phyloP scores from a whole-genome alignment of 2,329 filamentous ascomycete species.

The Botryotinia narcissicola region DNA sequence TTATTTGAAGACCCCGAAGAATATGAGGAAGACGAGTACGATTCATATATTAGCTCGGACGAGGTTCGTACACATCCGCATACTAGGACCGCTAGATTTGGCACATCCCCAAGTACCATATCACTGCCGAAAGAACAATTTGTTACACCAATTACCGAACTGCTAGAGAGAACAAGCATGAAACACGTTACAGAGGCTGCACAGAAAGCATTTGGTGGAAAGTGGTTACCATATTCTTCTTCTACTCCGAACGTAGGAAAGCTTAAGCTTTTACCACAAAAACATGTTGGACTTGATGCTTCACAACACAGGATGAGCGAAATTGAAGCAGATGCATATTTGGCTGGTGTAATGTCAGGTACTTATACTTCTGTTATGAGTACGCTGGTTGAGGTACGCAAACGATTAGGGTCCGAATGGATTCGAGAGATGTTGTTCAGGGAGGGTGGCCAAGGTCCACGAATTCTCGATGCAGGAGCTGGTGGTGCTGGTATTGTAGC shows the following conservation, averaged over 20 bases:
- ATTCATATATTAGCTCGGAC: constrained; percentile 36
- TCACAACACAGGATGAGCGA: constrained; percentile 66
- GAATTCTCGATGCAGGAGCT: constrained; percentile 71
- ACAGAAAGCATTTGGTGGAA: constrained; percentile 72
- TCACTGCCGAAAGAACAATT: constrained; percentile 70
- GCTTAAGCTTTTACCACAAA: constrained; percentile 58
- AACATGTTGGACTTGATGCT: constrained; percentile 62
- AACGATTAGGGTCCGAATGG: constrained; percentile 70
- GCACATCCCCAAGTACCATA: constrained; percentile 70
- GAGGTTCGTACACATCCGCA: constrained; percentile 67
- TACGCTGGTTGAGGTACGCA: constrained; percentile 69
- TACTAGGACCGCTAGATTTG: constrained; percentile 71
- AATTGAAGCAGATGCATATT: constrained; percentile 72
- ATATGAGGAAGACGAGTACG: constrained; percentile 31
- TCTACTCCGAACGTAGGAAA: constrained; percentile 56
- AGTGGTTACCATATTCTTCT: constrained; percentile 71
- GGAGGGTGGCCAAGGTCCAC: constrained; percentile 53
- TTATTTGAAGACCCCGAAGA: constrained; percentile 29
- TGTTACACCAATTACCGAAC: constrained; percentile 63
- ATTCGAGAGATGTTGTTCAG: constrained; percentile 60
- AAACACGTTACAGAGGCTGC: constrained; percentile 74
- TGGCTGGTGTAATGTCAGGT: constrained; percentile 67
- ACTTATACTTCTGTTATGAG: constrained; percentile 67
- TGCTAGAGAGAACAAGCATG: constrained; percentile 66
- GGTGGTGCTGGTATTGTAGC: constrained; percentile 72